Evolutionary conservation across 1,284 basidiomycete genomes (phyloP), one percentile per base, ranked within the genome.

Genomic region (Sanghuangporus sanghuang): DNA sequence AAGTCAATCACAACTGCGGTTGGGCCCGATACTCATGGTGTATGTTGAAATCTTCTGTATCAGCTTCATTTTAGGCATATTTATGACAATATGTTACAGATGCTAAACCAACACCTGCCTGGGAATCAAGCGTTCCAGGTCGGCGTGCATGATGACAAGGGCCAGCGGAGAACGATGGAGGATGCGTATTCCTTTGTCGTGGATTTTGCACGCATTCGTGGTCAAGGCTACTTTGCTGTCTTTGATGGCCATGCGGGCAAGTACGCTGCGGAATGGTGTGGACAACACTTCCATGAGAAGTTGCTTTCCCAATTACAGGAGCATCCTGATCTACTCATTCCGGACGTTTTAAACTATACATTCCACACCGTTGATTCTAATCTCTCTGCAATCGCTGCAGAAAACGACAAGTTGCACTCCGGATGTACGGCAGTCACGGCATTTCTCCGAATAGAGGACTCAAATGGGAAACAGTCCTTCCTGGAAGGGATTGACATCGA

Each of bases 201-300:
- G 68, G 95, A 98, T 73, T 99, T 93, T 74, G 95, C 88, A 32
- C 86, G 88, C 40, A 82, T 99, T 12, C 85, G 88, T 53, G 96
- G 96, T 0, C 97, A 99, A 74, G 96, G 95, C 7, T 98, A 97
- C 79, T 98, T 97, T 73, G 95, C 95, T 11, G 88, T 99, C 52
- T 99, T 99, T 71, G 97, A 99, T 71, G 97, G 97, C 2, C 97
- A 99, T 73, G 97, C 97, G 0, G 97, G 97, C 21, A 98, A 98
- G 73, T 93, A 98, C 72, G 95, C 96, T 21, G 97, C 97, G 21
- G 97, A 99, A 74, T 99, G 96, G 96, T 99, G 97, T 76, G 96
- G 96, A 27, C 83, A 86, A 69, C 89, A 99, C 76, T 98, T 99
- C 76, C 95, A 98, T 73, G 85, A 95, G 79, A 81, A 80, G 68